Evolutionary conservation across 306 rosid genomes (phyloP).

Genomic region (Potentilla sterilis): DNA sequence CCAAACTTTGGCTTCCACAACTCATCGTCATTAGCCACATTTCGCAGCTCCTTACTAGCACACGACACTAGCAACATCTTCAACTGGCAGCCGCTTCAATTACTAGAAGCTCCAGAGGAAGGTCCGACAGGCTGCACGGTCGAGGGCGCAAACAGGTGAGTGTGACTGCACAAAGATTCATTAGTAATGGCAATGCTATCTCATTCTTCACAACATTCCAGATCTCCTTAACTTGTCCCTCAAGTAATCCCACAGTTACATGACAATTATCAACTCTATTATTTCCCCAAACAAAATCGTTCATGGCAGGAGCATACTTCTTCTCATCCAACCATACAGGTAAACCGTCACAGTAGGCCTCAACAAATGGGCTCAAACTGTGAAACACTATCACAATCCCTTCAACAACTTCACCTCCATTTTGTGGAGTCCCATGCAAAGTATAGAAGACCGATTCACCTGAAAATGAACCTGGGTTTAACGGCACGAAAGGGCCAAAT

Average conservation of each 20-base stretch:
- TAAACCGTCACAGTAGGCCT: conserved; percentile 41
- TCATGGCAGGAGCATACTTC: conserved; percentile 31
- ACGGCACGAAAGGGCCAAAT: conserved; percentile 56
- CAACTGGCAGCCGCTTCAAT: conserved; percentile 56
- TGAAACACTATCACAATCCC: conserved; percentile 53
- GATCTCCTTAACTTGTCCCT: conserved; percentile 44
- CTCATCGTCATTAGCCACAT: conserved; percentile 40
- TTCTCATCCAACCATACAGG: conserved; percentile 43
- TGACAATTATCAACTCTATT: neutral
- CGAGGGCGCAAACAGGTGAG: conserved; percentile 56
- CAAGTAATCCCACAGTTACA: conserved; percentile 12
- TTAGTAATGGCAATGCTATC: conserved; percentile 68
- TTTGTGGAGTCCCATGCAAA: conserved; percentile 45
- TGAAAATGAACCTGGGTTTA: conserved; percentile 36
- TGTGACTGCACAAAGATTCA: conserved; percentile 61
- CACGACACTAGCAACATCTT: conserved; percentile 53
- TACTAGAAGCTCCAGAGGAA: conserved; percentile 60
- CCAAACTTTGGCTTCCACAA: conserved; percentile 62
- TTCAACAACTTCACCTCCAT: conserved; percentile 14
- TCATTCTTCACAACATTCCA: conserved; percentile 76
- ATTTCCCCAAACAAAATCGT: conserved; percentile 35
- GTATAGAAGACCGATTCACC: conserved; percentile 38
- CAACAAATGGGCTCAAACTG: conserved; percentile 45
- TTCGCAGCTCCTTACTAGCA: conserved; percentile 47
- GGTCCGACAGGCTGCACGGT: conserved; percentile 63